Percentiles rank a stretch among this genome's conserved stretches.
Evolutionary conservation across 306 rosid species (phyloP).

Genomic region (Glycine tomentella): DNA sequence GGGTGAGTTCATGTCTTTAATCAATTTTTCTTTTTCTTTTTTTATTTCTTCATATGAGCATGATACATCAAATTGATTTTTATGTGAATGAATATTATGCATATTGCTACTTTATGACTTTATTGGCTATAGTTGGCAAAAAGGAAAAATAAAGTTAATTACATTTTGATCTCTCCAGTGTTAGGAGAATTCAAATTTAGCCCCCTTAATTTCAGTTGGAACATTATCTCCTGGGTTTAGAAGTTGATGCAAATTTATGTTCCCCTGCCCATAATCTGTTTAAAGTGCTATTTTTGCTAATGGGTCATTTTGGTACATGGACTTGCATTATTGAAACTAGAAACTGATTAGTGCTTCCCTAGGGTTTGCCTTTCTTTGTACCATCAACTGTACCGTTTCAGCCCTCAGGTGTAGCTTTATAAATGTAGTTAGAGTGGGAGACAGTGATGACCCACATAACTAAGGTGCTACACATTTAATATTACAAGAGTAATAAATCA

Average conservation of each 20-base stretch:
- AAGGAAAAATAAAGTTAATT: neutral
- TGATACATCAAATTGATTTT: conserved; percentile 16
- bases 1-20: conserved; percentile 6
- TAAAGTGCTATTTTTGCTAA: neutral
- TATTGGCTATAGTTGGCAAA: neutral
- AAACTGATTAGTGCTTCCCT: too few species aligned
- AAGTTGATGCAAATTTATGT: neutral
- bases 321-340: too few species aligned
- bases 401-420: too few species aligned
- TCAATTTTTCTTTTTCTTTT: neutral
- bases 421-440: too few species aligned
- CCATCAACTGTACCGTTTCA: too few species aligned
- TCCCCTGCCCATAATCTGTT: neutral
- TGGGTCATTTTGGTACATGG: too few species aligned
- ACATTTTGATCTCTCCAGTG: conserved; percentile 10
- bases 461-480: neutral
- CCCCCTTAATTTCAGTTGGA: conserved; percentile 15
- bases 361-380: too few species aligned
- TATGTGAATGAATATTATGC: neutral
- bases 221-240: neutral
- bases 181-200: conserved; percentile 9
- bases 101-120: neutral
- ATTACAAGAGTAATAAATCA: neutral
- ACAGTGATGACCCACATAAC: too few species aligned
- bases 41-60: neutral